Evolutionary conservation across 768 basidiomycete genomes (phyloP), one percentile per base, ranked within the genome.

Genomic region (Hericium coralloides): DNA sequence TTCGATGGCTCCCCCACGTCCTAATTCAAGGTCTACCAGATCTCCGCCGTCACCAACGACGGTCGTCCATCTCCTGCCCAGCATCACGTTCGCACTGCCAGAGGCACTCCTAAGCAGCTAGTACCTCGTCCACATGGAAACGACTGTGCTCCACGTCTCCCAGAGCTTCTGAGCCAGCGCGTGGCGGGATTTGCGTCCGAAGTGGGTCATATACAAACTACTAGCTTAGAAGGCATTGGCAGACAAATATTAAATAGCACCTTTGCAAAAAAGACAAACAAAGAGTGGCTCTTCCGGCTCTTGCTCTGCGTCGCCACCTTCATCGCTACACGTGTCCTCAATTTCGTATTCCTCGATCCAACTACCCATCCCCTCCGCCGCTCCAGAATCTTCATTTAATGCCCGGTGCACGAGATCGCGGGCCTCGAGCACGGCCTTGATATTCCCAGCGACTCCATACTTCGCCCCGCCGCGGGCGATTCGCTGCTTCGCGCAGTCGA

Each of bases 21-120:
- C 12, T 79, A 78, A 78, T 79, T 79, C 70, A 79, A 79, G 74
- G 76, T 76, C 25, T 69, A 72, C 59, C 60, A 80, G 65, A 72
- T 79, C 58, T 65, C 69, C 6, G 74, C 78, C 1, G 68, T 72
- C 47, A 79, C 77, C 25, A 66, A 79, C 62, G 77, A 77, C 41
- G 78, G 78, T 65, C 51, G 49, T 71, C 68, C 52, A 80, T 79
- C 66, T 68, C 69, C 47, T 80, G 8, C 22, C 53, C 23, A 23
- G 55, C 53, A 65, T 61, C n/a, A 39, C 23, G 15, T 43, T 55
- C 51, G 39, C 52, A 38, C 38, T 79, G 31, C 78, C 78, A 0
- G 51, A 67, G 9, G 66, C 57, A 41, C 72, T 75, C 18, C 77
- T 76, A 17, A 58, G 71, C 12, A 78, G 79, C 58, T 70, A 74